Conservation (phyloP, 1,284 basidiomycete genomes). For the Bjerkandera adusta region DNA sequence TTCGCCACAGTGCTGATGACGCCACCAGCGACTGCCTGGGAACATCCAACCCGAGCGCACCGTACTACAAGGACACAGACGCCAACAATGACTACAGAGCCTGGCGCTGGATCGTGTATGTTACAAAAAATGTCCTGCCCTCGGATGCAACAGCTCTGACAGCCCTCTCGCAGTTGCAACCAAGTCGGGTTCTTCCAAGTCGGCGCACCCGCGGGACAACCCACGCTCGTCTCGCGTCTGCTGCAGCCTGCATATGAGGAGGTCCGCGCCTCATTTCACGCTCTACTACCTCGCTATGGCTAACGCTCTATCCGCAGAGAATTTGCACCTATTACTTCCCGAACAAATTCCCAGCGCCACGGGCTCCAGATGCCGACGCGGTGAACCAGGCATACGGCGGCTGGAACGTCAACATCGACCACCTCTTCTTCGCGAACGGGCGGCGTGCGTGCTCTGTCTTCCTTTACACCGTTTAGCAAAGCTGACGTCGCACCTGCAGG, state of each 20-base stretch:
- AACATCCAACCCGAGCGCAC: slow-evolving; percentile 46
- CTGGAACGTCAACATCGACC: slow-evolving; percentile 56
- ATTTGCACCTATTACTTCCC: slow-evolving; percentile 65
- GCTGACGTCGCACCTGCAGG: slow-evolving; percentile 39
- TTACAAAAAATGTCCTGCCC: no score
- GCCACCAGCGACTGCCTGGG: slow-evolving; percentile 51
- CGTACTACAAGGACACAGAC: slow-evolving; percentile 49
- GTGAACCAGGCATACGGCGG: slow-evolving; percentile 56
- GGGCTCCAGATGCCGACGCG: slow-evolving; percentile 34
- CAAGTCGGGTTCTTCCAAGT: slow-evolving; percentile 66
- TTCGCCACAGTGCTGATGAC: neutral
- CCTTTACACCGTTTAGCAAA: neutral
- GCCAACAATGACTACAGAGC: slow-evolving; percentile 52
- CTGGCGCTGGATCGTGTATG: slow-evolving; percentile 62
- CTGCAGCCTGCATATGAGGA: slow-evolving; percentile 56
- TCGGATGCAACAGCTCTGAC: slow-evolving; percentile 10
- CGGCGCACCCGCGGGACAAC: slow-evolving; percentile 49
- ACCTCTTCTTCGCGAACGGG: slow-evolving; percentile 70
- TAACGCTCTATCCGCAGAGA: slow-evolving; percentile 36
- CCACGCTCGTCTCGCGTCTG: slow-evolving; percentile 57
- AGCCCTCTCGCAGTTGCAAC: slow-evolving; percentile 49
- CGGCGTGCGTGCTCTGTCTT: slow-evolving; percentile 24
- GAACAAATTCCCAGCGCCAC: slow-evolving; percentile 44
- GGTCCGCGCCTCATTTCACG: slow-evolving; percentile 33
- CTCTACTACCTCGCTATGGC: neutral